Percentiles rank a stretch among this genome's conserved stretches.
Evolutionary conservation across 23 red algal genomes (phyloP).

Genomic region (Gracilaria gracilis): DNA sequence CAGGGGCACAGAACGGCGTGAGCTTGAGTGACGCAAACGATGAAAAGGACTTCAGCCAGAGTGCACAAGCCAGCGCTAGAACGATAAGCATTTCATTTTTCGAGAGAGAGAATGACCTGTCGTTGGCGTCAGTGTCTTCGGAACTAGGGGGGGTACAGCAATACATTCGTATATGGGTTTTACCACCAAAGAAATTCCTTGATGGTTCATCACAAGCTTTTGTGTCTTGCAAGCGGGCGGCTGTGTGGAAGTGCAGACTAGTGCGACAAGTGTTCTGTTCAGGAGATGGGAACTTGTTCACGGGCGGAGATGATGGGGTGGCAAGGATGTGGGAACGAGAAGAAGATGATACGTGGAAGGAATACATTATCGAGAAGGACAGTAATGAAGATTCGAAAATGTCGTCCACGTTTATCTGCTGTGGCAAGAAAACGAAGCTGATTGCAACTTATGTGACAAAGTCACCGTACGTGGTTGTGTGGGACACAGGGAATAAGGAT

Average conservation of each 20-base stretch:
- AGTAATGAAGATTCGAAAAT: constrained; percentile 12
- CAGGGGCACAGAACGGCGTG: constrained; percentile 29
- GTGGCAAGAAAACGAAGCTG: constrained; percentile 41
- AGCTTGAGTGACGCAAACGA: constrained; percentile 26
- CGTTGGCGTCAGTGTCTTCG: constrained; percentile 27
- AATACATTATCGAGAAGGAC: constrained; percentile 43
- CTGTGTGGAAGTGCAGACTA: constrained; percentile 28
- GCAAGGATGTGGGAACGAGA: constrained; percentile 48
- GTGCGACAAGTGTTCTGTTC: constrained; percentile 45
- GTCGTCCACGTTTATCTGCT: constrained; percentile 48
- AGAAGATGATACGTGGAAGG: constrained; percentile 30
- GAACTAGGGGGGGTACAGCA: neutral
- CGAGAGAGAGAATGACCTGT: constrained; percentile 17
- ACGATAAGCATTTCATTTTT: constrained; percentile 62
- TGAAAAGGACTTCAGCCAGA: neutral
- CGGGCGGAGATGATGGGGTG: constrained; percentile 57
- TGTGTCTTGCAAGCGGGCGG: constrained; percentile 30
- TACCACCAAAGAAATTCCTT: constrained; percentile 26
- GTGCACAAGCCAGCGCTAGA: neutral
- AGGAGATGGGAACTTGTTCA: constrained; percentile 32
- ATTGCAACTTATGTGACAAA: constrained; percentile 71
- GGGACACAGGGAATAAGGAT: constrained; percentile 37
- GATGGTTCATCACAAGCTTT: constrained; percentile 9
- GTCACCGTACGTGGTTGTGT: constrained; percentile 68
- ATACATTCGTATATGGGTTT: constrained; percentile 44